phyloP scores from a whole-genome alignment of 2,329 filamentous ascomycete genomes.

The Myriosclerotinia curreyana region DNA sequence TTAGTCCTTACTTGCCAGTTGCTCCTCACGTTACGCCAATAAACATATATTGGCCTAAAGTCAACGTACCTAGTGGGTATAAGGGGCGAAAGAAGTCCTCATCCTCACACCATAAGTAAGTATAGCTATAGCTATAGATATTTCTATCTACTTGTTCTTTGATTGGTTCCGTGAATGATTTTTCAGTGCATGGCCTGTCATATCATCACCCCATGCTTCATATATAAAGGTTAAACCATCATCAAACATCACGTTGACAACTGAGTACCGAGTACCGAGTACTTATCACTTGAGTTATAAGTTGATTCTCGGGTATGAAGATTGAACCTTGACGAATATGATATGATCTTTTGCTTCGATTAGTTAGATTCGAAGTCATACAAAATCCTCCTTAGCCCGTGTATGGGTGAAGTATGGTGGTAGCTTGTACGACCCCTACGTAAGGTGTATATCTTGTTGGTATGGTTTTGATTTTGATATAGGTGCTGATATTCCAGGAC shows the following conservation, averaged over 20 bases:
- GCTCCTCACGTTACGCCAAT: no score
- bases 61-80: no score
- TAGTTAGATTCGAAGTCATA: neutral
- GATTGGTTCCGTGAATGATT: neutral
- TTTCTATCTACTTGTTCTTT: neutral
- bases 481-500: no score
- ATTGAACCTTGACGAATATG: neutral
- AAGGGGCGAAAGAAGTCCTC: no score
- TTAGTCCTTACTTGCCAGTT: no score
- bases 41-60: no score
- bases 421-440: neutral
- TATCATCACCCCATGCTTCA: neutral
- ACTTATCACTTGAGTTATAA: neutral
- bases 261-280: neutral
- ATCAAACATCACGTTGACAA: neutral
- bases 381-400: neutral
- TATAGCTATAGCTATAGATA: neutral
- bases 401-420: neutral
- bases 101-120: neutral
- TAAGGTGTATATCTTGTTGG: neutral
- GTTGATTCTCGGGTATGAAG: neutral
- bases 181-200: neutral
- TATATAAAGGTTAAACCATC: neutral
- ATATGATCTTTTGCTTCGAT: neutral
- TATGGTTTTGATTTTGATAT: neutral